Evolutionary conservation across 73 alveolate species (phyloP), one percentile per base, ranked within the genome.

Genomic region (Loxodes magnus): DNA sequence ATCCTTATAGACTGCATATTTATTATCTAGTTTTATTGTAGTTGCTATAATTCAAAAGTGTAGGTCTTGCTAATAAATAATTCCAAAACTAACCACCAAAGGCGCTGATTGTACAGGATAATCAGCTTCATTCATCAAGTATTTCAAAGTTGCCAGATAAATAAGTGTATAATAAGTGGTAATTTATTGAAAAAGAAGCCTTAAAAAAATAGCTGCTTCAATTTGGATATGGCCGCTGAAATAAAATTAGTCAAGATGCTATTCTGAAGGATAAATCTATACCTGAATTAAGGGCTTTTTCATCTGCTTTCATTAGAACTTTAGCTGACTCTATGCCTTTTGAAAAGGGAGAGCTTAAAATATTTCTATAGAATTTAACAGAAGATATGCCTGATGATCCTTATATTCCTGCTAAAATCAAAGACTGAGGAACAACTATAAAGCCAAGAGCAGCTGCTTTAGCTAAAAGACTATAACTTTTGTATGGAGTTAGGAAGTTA

Each of bases 391-490:
- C 87, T 17, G 96, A 89, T 19, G 97, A 89, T 41, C 88, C 95
- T n/a, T 79, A 75, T 68, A 62, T 84, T 23, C 62, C 82, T 4
- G 87, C 96, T 6, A 71, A 67, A 19, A 15, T 70, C 38, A 80
- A 90, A 70, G 99, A 93, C 58, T 93, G 98, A 98, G 99, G 97
- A 6, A 88, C 78, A 20, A 72, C 68, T 41, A 72, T 86, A 12
- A 89, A 76, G 27, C 87, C 88, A 52, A 93, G 95, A 50, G 96
- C 97, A n/a, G 82, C 90, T 2, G 93, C 99, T 15, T 86, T 94
- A 92, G 96, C 96, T 19, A 93, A 89, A 79, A 74, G 98, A 66
- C 54, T 93, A 3, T 66, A 89, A 50, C 79, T 89, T 60, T 74
- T 93, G 38, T 64, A 77, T 53, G 67, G 93, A 36, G 79, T 92